Evolutionary conservation across 2,329 filamentous ascomycete species (phyloP).

Genomic region (Juglanconis juglandina): DNA sequence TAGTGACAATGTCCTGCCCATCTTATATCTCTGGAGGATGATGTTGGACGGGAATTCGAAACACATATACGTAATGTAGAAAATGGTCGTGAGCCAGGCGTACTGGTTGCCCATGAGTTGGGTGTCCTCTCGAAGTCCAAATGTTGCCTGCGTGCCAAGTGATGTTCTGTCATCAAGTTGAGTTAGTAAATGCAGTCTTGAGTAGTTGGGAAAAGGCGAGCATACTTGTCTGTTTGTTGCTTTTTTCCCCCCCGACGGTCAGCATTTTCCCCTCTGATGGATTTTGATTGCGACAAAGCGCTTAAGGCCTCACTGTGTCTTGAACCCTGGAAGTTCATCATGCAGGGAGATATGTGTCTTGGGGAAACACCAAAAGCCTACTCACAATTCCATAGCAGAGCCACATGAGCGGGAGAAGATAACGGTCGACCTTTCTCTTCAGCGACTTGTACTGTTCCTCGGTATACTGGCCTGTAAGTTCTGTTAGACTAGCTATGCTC

Average conservation of each 20-base stretch:
- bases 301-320: too few species aligned
- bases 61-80: slow-evolving; percentile 31
- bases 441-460: slow-evolving; percentile 36
- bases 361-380: not conserved
- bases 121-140: slow-evolving; percentile 32
- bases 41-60: slow-evolving; percentile 32
- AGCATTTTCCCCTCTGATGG: too few species aligned
- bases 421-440: slow-evolving; percentile 41
- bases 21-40: slow-evolving; percentile 26
- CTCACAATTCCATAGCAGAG: slow-evolving; percentile 41
- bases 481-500: too few species aligned
- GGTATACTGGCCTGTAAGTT: slow-evolving; percentile 25
- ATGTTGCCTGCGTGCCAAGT: slow-evolving; percentile 35
- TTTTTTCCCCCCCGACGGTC: not conserved
- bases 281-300: too few species aligned
- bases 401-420: slow-evolving; percentile 46
- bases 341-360: too few species aligned
- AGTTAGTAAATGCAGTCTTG: not conserved
- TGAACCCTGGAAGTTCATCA: too few species aligned
- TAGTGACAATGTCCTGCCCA: slow-evolving; percentile 24
- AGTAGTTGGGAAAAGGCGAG: not conserved
- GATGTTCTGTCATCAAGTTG: slow-evolving; percentile 26
- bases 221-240: slow-evolving; percentile 43
- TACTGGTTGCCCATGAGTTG: slow-evolving; percentile 25
- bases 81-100: slow-evolving; percentile 31